Evolutionary conservation across 1,284 basidiomycete species (phyloP).

Genomic region (Psilocybe mexicana): DNA sequence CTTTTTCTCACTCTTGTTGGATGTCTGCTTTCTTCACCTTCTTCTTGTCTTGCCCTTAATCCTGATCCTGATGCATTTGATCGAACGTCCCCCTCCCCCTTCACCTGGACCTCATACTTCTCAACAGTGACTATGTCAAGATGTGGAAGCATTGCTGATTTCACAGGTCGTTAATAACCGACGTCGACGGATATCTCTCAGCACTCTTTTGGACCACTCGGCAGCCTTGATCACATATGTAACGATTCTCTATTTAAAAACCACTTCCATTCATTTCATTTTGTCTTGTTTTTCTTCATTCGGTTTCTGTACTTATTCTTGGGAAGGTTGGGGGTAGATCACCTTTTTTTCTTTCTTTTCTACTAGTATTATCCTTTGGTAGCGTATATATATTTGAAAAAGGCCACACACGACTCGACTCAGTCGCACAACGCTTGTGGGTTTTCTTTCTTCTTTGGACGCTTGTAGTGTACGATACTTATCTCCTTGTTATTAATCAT

Average conservation of each 20-base stretch:
- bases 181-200: not conserved
- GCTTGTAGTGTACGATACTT: conserved; percentile 3
- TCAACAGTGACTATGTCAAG: conserved; percentile 36
- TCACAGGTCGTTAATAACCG: not conserved
- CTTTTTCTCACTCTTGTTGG: not conserved
- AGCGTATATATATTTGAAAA: not conserved
- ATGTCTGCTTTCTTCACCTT: conserved; percentile 1
- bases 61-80: not conserved
- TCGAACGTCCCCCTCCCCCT: not conserved
- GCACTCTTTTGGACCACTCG: not conserved
- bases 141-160: conserved; percentile 41
- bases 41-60: not conserved
- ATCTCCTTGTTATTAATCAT: not conserved
- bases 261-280: not conserved
- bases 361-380: not conserved
- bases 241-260: not conserved
- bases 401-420: not conserved
- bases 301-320: not conserved
- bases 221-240: not conserved
- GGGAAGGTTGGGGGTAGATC: not conserved
- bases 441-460: not conserved
- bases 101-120: conserved; percentile 1
- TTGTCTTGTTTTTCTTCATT: not conserved
- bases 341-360: not conserved
- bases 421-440: not conserved